These are phyloP conservation scores for Colletotrichum sp. DNA, from an alignment of 2,329 filamentous ascomycete genomes.

Conservation along the genomic window DNA sequence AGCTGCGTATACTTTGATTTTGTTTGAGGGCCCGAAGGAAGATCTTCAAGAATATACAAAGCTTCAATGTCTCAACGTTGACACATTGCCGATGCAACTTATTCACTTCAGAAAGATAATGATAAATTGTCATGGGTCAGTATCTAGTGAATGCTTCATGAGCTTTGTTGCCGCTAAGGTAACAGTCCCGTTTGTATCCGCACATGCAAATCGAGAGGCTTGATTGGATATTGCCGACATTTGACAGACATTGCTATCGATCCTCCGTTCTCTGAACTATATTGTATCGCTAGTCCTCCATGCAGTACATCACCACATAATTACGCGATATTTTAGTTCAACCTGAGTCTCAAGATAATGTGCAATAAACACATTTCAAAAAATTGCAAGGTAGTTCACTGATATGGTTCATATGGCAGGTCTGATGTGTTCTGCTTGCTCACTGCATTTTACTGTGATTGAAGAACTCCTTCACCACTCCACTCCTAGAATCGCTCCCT, in stretches of 20 bases:
- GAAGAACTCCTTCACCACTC: not conserved
- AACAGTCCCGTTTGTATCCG: not conserved
- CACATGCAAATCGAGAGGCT: not conserved
- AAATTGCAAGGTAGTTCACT: not conserved
- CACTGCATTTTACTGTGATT: not conserved
- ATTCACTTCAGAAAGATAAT: not conserved
- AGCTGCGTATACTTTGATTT: not conserved
- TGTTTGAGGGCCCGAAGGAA: not conserved
- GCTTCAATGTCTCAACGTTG: not conserved
- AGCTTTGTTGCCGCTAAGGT: not conserved
- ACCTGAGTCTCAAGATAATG: not conserved
- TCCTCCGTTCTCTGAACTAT: not conserved
- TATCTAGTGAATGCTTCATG: not conserved
- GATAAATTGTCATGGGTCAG: fast-evolving
- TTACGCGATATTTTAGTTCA: not conserved
- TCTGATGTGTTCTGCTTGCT: not conserved
- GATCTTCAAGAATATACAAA: not conserved
- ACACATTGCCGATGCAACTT: not conserved
- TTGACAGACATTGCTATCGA: not conserved
- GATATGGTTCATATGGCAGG: not conserved
- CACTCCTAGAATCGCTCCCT: not conserved
- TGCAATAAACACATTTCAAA: not conserved
- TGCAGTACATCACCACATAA: fast-evolving
- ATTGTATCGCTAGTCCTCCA: not conserved
- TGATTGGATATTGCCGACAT: not conserved